Percentiles rank a stretch among this genome's conserved stretches.
Evolutionary conservation across 352 stramenopile species (phyloP).

Genomic region (Lagenidium giganteum): DNA sequence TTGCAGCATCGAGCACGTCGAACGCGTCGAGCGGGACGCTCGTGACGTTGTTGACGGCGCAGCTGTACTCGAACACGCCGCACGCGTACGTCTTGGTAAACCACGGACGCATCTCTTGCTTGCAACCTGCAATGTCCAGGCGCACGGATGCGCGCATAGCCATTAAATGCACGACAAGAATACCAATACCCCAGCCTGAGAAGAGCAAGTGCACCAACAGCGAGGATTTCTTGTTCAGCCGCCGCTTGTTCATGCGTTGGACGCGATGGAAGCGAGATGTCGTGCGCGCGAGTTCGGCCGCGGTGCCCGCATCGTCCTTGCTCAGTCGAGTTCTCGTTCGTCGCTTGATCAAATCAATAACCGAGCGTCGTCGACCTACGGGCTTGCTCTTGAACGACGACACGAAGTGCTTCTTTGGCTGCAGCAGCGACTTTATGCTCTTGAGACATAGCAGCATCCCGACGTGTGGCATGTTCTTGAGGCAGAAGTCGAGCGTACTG

Average conservation of each 20-base stretch:
- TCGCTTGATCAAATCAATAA: too few relatives aligned
- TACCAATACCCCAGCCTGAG: slow-evolving; percentile 21
- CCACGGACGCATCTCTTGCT: slow-evolving; percentile 12
- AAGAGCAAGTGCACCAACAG: slow-evolving; percentile 30
- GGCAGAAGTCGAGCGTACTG: slow-evolving; percentile 6
- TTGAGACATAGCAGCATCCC: slow-evolving; percentile 18
- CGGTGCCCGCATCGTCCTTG: too few relatives aligned
- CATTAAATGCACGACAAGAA: slow-evolving; percentile 9
- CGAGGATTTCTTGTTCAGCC: too few relatives aligned
- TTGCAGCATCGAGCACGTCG: slow-evolving; percentile 12
- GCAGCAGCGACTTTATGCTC: slow-evolving; percentile 8
- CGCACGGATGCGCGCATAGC: slow-evolving; percentile 7
- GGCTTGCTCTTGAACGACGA: too few relatives aligned
- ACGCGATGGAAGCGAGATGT: too few relatives aligned
- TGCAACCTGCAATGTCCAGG: slow-evolving; percentile 10
- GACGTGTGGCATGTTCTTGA: slow-evolving; percentile 18
- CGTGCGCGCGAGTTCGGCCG: too few relatives aligned
- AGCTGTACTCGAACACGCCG: slow-evolving; percentile 19
- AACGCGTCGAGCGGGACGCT: background rate
- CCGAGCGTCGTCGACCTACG: too few relatives aligned
- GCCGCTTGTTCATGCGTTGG: too few relatives aligned
- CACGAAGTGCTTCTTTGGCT: too few relatives aligned
- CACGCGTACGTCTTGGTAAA: slow-evolving; percentile 16
- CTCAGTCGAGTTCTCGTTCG: too few relatives aligned
- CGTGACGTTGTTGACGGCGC: slow-evolving; percentile 8